These are phyloP conservation scores for Circinella umbellata DNA, from an alignment of 371 early-diverging fungal species.

Conservation along the genomic window DNA sequence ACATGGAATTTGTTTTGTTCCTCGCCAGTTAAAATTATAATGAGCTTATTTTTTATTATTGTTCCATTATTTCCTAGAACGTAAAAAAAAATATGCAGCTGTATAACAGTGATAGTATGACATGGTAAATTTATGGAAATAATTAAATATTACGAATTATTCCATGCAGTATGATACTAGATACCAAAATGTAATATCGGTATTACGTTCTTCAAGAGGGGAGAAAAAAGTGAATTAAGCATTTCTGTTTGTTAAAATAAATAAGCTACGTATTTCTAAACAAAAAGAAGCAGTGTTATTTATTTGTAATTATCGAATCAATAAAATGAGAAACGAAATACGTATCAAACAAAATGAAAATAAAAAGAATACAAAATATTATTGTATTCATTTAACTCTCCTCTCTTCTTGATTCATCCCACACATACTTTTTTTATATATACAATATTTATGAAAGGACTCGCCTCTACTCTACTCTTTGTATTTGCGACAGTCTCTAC, in stretches of 20 bases:
- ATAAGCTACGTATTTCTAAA: neutral
- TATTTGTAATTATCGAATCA: neutral
- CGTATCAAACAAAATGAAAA: neutral
- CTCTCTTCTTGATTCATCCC: neutral
- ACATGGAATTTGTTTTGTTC: neutral
- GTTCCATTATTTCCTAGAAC: too few species aligned
- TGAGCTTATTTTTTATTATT: too few species aligned
- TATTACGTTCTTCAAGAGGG: too few species aligned
- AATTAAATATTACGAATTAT: too few species aligned
- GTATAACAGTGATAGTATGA: too few species aligned
- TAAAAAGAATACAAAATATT: neutral
- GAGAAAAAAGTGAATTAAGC: too few species aligned
- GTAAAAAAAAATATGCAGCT: too few species aligned
- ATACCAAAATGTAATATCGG: too few species aligned
- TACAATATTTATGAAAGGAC: conserved; percentile 1
- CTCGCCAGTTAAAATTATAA: conserved; percentile 6
- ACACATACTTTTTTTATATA: neutral
- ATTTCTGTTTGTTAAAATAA: too few species aligned
- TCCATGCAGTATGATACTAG: too few species aligned
- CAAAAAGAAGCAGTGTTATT: neutral
- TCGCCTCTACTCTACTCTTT: neutral
- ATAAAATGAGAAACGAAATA: neutral
- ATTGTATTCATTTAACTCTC: neutral
- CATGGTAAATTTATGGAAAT: too few species aligned
- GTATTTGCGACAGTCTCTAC: neutral